Evolutionary conservation across 2,329 filamentous ascomycete species (phyloP), one percentile per base, ranked within the genome.

Genomic region (Calcarisporium arbuscula): DNA sequence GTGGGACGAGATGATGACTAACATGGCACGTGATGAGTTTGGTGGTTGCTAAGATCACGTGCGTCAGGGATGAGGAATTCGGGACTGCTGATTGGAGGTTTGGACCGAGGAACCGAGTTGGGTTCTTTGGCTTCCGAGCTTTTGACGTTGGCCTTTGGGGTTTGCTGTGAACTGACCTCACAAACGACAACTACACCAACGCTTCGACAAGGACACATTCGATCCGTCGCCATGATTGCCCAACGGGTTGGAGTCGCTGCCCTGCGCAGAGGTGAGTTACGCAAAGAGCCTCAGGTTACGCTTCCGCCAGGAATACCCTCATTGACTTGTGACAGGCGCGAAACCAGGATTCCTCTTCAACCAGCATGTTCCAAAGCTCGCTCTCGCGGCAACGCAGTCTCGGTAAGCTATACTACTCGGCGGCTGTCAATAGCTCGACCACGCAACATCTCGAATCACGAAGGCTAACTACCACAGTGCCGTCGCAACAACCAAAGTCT

Each of bases 211-310:
- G n/a, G n/a, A n/a, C n/a, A n/a, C n/a, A n/a, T 12, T n/a, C 10
- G 10, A 26, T 9, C 41, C 36, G 45, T 45, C 52, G 59, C 47
- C 28, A 79, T 79, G 74, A 70, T 67, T 56, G 65, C 70, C 52
- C 70, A 73, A 51, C 62, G 73, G 62, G 65, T 74, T 52, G 74
- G 73, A 57, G 54, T 75, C 47, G 67, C 69, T 61, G 73, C 73
- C 57, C 59, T 77, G 56, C 72, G 72, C 58, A 68, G 72, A 70
- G 68, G 74, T 77, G 57, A 50, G 66, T 53, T 36, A 12, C 12
- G 42, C 26, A 44, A 47, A 50, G 41, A 42, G 18, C 40, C 39
- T 50, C 44, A 33, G 17, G n/a, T 15, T 18, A 19, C 6, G 8
- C 22, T 19, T 27, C 7, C 34, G 16, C 11, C 15, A 15, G 19